phyloP scores from a whole-genome alignment of 2,329 filamentous ascomycete genomes.

The Hirsutella rhossiliensis region DNA sequence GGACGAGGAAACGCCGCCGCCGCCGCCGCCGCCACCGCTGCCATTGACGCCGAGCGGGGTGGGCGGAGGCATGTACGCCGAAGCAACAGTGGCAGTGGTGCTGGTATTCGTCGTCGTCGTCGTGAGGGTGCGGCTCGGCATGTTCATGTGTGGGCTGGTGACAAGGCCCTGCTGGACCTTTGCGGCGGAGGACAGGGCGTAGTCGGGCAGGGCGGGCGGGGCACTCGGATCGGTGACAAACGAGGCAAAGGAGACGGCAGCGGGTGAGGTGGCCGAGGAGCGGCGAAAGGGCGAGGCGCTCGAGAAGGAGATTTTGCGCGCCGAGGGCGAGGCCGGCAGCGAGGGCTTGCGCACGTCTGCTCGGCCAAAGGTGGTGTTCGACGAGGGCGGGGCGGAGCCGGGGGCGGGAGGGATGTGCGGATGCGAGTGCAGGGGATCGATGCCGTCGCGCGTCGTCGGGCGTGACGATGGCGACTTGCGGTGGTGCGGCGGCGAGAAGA shows the following conservation, averaged over 20 bases:
- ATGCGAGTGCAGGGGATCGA: not conserved
- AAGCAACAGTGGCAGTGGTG: not conserved
- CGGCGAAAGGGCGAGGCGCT: conserved; percentile 22
- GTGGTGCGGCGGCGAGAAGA: conserved; percentile 14
- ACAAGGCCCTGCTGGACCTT: conserved; percentile 19
- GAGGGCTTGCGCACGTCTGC: conserved; percentile 31
- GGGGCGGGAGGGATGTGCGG: not conserved
- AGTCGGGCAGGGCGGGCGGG: conserved; percentile 42
- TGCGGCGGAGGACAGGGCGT: conserved; percentile 36
- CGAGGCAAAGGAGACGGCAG: conserved; percentile 22
- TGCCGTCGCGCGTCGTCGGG: conserved; percentile 23
- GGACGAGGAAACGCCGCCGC: not conserved
- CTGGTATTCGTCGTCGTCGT: conserved; percentile 2
- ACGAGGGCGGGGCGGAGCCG: conserved; percentile 10
- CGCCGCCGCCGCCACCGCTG: too few species aligned
- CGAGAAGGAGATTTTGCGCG: conserved; percentile 29
- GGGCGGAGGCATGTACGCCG: conserved; percentile 8
- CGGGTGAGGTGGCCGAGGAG: conserved; percentile 19
- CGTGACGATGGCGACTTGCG: conserved; percentile 14
- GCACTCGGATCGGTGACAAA: conserved; percentile 31
- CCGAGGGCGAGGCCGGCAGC: too few species aligned
- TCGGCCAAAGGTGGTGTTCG: conserved; percentile 30
- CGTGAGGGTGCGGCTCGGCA: conserved; percentile 5
- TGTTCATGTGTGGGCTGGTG: not conserved
- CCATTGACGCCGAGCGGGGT: conserved; percentile 5